These are phyloP conservation scores for Vitis vinifera DNA, from an alignment of 164 flowering plant species.

Conservation along the genomic window ASM3070453v1 NC_081819.1:13165501-13166000, in stretches of 20 bases:
- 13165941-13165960: constrained; percentile 95
- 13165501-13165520: too few relatives aligned
- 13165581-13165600: too few relatives aligned
- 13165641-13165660: too few relatives aligned
- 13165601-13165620: too few relatives aligned
- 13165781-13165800: constrained; percentile 97
- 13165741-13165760: constrained; percentile 66
- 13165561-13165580: too few relatives aligned
- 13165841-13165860: constrained; percentile 84
- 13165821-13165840: constrained; percentile 99
- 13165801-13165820: constrained; percentile 92
- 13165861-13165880: constrained; percentile 87
- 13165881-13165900: constrained; percentile 96
- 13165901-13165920: constrained; percentile 89
- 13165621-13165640: too few relatives aligned
- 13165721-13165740: constrained; percentile 91
- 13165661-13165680: too few relatives aligned
- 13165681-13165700: too few relatives aligned
- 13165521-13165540: too few relatives aligned
- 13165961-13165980: constrained; percentile 71
- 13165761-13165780: constrained; percentile 75
- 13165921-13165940: constrained; percentile 86
- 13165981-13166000: constrained; percentile 94
- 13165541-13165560: too few relatives aligned
- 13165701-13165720: constrained; percentile 15